Conservation (phyloP, 176 grass and related monocot species). For the Rhipidocladum racemiflorum region DNA sequence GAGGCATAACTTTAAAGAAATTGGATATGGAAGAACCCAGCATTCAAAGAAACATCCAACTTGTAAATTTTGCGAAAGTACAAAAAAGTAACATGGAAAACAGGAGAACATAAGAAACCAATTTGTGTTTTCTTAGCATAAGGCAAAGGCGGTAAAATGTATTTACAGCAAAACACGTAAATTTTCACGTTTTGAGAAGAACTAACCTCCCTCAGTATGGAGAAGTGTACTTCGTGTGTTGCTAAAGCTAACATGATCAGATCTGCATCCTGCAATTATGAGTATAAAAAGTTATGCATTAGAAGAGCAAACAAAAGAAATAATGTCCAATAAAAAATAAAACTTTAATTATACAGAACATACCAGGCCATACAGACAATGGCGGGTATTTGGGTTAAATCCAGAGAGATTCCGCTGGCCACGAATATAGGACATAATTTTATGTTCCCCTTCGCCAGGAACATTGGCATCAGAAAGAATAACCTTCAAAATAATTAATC, state of each 20-base stretch:
- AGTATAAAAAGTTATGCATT: slow-evolving; percentile 20
- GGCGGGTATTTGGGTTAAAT: slow-evolving; percentile 89
- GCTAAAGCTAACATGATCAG: slow-evolving; percentile 99
- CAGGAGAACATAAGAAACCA: background rate
- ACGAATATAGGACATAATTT: slow-evolving; percentile 99
- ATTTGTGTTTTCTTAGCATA: background rate
- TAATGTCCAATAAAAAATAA: slow-evolving; percentile 5
- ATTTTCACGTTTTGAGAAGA: slow-evolving; percentile 8
- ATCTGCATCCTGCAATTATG: slow-evolving; percentile 85
- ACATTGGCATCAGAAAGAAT: slow-evolving; percentile 99
- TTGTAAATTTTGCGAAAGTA: background rate
- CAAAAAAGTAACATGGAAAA: background rate
- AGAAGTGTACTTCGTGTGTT: slow-evolving; percentile 98
- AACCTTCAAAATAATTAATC: slow-evolving; percentile 80
- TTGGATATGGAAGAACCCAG: background rate
- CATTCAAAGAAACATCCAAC: slow-evolving; percentile 1
- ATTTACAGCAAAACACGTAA: background rate
- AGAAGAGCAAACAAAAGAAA: slow-evolving; percentile 27
- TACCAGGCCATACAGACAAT: slow-evolving; percentile 97
- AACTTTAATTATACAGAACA: slow-evolving; percentile 11
- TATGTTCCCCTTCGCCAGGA: slow-evolving; percentile 99
- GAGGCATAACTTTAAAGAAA: slow-evolving; percentile 15
- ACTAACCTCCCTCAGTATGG: slow-evolving; percentile 95
- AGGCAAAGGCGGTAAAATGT: background rate
- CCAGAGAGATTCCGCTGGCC: slow-evolving; percentile 79